Base-by-base conservation (phyloP, 345 rosid genomes). In the Combretum micranthum region DNA sequence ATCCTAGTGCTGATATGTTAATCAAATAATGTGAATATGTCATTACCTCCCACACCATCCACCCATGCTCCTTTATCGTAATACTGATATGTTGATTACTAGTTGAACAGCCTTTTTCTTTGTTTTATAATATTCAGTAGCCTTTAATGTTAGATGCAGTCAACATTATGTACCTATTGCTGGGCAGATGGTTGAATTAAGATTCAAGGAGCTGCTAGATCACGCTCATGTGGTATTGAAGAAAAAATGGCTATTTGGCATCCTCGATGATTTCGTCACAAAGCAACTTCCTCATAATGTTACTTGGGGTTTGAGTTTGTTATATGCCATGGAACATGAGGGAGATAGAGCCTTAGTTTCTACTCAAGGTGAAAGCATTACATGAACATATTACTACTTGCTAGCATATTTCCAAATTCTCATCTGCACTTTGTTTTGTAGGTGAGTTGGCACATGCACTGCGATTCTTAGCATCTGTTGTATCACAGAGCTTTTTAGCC, bases 251-350 rank as follows among this genome's bases (percentile, higher is more conserved):
- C 53, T 82, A 50, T 89, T 77, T 69, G 99, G 96, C 45, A 79
- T 93, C 59, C 63, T 93, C 18, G 97, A 93, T 74, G 92, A 87
- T 78, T 93, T 89, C 68, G 88, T 93, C 55, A 93, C 99, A n/a
- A 93, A 89, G 81, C 99, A 93, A 72, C 92, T 93, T 45, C 99
- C 99, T 22, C 85, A 87, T 73, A 93, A 93, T 64, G 99, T 93
- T 62, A 93, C 99, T 16, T 93, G 96, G 97, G 90, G 96, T 26
- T 78, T 93, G 84, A 93, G 97, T 71, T 82, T 93, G 77, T 62
- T 93, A 70, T 93, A 89, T 78, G 97, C 95, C 47, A 56, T 89
- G 69, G 99, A 93, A 64, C 97, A 89, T 82, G 80, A 67, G 69
- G 97, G 99, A 70, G 96, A 93, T 68, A 75, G 90, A 74, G 91